Evolutionary conservation across 176 grass and related monocot genomes (phyloP).

Genomic region (Eragrostis nindensis): DNA sequence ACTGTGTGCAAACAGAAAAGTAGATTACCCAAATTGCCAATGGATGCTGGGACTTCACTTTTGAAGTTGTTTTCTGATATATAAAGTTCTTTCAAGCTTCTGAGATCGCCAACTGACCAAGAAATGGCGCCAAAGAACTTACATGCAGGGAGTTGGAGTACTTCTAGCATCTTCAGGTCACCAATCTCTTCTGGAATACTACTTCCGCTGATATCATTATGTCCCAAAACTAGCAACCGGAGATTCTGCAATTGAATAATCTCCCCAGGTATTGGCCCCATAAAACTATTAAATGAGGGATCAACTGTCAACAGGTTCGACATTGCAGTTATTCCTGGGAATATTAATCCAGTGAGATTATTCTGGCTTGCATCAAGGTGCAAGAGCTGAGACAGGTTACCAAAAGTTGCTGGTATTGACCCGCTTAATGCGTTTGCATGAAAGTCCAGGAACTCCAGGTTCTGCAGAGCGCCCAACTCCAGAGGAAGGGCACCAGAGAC

Average conservation of each 20-base stretch:
- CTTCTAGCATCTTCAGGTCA: constrained; percentile 65
- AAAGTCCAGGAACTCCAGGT: constrained; percentile 72
- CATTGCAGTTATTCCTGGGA: constrained; percentile 70
- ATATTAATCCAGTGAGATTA: constrained; percentile 65
- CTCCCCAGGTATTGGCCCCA: constrained; percentile 65
- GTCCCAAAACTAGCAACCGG: constrained; percentile 64
- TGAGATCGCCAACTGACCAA: constrained; percentile 59
- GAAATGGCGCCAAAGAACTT: constrained; percentile 76
- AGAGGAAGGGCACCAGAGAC: constrained; percentile 67
- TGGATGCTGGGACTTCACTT: constrained; percentile 61
- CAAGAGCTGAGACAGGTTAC: constrained; percentile 69
- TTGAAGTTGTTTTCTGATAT: constrained; percentile 87
- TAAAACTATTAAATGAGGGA: constrained; percentile 77
- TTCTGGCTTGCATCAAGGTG: constrained; percentile 80
- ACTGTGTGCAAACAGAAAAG: constrained; percentile 60
- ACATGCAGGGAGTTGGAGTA: constrained; percentile 60
- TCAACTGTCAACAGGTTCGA: constrained; percentile 70
- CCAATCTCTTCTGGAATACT: constrained; percentile 82
- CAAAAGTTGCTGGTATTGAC: constrained; percentile 56
- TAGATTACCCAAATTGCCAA: constrained; percentile 70
- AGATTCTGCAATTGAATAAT: constrained; percentile 61
- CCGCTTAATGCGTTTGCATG: constrained; percentile 67
- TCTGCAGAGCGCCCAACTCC: constrained; percentile 68
- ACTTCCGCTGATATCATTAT: constrained; percentile 62
- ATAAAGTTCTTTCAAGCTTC: constrained; percentile 74